These are phyloP conservation scores for Globisporangium parvum DNA, from an alignment of 352 stramenopile genomes.

Conservation along the genomic window DNA sequence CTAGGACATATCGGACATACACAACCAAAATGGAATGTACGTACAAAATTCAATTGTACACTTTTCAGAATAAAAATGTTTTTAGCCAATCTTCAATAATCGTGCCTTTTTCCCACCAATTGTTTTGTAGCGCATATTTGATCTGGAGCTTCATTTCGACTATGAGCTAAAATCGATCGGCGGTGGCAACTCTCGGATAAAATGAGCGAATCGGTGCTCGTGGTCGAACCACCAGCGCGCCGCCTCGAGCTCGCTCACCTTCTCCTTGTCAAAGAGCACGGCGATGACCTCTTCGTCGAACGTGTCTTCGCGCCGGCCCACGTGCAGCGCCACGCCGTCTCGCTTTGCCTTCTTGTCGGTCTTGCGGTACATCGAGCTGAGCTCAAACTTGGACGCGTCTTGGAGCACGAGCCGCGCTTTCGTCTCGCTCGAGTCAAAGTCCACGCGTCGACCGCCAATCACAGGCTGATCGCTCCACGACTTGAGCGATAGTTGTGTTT, in stretches of 20 bases:
- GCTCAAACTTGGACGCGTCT: conserved; percentile 68
- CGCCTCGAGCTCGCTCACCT: conserved; percentile 70
- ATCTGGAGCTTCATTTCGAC: too few relatives aligned
- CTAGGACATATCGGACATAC: too few relatives aligned
- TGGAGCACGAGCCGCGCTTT: conserved; percentile 71
- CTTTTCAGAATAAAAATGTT: too few relatives aligned
- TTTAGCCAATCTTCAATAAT: too few relatives aligned
- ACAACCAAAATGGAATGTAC: too few relatives aligned
- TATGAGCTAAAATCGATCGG: conserved; percentile 5
- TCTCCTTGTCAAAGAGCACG: conserved; percentile 82
- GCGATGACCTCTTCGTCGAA: conserved; percentile 76
- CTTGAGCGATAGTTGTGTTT: conserved; percentile 9
- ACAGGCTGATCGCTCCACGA: conserved; percentile 46
- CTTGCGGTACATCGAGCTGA: conserved; percentile 85
- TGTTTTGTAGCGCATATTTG: too few relatives aligned
- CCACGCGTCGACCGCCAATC: conserved; percentile 42
- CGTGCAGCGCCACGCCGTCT: conserved; percentile 69
- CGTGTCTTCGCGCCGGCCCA: conserved; percentile 71
- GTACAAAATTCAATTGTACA: too few relatives aligned
- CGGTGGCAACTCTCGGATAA: conserved; percentile 8
- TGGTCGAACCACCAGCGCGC: conserved; percentile 67
- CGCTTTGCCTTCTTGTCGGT: conserved; percentile 68
- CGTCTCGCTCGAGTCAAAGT: conserved; percentile 68
- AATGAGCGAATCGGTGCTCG: conserved; percentile 51
- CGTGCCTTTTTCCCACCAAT: too few relatives aligned